These are phyloP conservation scores for Rhododendron molle DNA, from an alignment of 148 eudicot genomes.

Conservation along the genomic window DNA sequence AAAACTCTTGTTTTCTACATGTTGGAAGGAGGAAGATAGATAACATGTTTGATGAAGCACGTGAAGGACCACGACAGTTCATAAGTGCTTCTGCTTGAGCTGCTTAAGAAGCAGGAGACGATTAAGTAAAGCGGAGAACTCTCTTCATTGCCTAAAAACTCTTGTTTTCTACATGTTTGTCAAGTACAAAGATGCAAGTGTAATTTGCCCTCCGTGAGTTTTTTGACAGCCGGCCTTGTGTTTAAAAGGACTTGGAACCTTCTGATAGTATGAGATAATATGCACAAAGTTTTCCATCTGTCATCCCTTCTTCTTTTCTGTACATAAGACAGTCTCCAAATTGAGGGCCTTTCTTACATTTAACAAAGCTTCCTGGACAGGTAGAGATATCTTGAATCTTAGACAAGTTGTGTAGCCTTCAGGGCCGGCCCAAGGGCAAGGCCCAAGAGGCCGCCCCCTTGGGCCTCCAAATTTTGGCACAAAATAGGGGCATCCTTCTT, in stretches of 20 bases:
- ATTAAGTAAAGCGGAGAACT: constrained; percentile 53
- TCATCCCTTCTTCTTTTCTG: background rate
- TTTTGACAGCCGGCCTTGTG: background rate
- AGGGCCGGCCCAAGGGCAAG: too few relatives aligned
- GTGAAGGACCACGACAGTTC: background rate
- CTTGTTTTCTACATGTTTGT: background rate
- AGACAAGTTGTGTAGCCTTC: background rate
- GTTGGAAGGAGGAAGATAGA: background rate
- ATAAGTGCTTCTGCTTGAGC: background rate
- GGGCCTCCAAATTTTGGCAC: too few relatives aligned
- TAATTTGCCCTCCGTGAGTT: background rate
- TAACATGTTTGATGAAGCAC: background rate
- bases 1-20: background rate
- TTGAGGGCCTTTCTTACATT: background rate
- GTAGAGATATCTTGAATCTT: too few relatives aligned
- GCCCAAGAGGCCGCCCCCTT: too few relatives aligned
- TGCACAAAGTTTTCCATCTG: background rate
- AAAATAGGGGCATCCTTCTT: too few relatives aligned
- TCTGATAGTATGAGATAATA: background rate
- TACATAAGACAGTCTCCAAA: background rate
- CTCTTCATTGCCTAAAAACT: constrained; percentile 36
- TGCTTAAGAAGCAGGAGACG: constrained; percentile 69
- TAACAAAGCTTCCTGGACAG: background rate
- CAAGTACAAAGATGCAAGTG: background rate
- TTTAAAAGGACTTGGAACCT: background rate